Conservation (phyloP, 208 protist species). For the Spongospora subterranea region DNA sequence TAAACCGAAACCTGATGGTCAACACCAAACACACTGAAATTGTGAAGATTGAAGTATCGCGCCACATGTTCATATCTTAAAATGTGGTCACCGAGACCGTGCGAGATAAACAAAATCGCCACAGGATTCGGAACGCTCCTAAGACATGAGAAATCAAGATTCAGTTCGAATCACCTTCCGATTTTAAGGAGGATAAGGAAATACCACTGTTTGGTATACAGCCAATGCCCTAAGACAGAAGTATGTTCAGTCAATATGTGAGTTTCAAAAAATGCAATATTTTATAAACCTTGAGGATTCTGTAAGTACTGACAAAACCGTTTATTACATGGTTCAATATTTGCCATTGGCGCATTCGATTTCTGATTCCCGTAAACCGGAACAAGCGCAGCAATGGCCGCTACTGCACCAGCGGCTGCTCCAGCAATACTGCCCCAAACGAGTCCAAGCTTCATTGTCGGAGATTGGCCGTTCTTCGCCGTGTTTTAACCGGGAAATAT, state of each 20-base stretch:
- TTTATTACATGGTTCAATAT: not conserved
- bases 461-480: not conserved
- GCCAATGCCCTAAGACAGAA: not conserved
- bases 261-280: not conserved
- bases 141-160: not conserved
- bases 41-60: not conserved
- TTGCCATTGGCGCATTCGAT: not conserved
- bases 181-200: no score
- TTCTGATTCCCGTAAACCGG: not conserved
- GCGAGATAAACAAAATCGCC: not conserved
- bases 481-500: not conserved
- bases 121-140: not conserved
- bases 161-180: not conserved
- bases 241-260: not conserved
- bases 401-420: not conserved
- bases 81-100: conserved; percentile 28
- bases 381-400: not conserved
- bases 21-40: conserved; percentile 20
- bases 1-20: conserved; percentile 40
- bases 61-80: conserved; percentile 5
- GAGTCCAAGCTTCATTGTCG: not conserved
- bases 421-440: not conserved
- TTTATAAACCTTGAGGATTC: not conserved
- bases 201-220: not conserved
- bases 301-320: conserved; percentile 32